Percentiles rank a stretch among this genome's conserved stretches.
Conservation (phyloP, 2,329 filamentous ascomycete species). For the Venturia effusa region DNA sequence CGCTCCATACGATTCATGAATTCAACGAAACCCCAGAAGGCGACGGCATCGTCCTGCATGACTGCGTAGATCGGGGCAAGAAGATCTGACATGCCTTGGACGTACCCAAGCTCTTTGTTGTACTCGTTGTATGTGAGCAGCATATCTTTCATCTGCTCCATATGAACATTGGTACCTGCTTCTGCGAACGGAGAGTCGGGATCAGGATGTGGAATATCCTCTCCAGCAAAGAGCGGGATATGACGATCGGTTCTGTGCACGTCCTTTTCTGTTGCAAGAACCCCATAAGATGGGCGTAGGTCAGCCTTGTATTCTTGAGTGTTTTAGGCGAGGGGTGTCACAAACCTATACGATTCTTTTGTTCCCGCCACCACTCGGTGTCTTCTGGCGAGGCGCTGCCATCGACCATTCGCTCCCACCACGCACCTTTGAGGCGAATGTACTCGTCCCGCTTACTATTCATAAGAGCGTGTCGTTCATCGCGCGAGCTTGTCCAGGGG, state of each 20-base stretch:
- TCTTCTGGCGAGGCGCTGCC: slow-evolving; percentile 69
- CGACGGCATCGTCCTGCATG: slow-evolving; percentile 91
- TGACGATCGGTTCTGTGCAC: slow-evolving; percentile 94
- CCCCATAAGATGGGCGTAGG: slow-evolving; percentile 43
- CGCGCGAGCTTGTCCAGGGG: slow-evolving; percentile 80
- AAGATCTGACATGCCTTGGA: slow-evolving; percentile 97
- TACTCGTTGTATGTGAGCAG: slow-evolving; percentile 97
- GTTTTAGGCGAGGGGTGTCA: slow-evolving; percentile 12
- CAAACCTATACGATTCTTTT: slow-evolving; percentile 85
- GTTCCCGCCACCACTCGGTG: slow-evolving; percentile 94
- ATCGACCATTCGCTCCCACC: slow-evolving; percentile 92
- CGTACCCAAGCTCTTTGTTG: slow-evolving; percentile 89
- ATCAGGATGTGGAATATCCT: slow-evolving; percentile 93
- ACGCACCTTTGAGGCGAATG: slow-evolving; percentile 81
- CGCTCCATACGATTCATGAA: slow-evolving; percentile 99
- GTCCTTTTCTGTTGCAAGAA: slow-evolving; percentile 72
- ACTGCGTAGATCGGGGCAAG: slow-evolving; percentile 94
- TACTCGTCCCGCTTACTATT: slow-evolving; percentile 88
- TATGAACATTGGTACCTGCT: slow-evolving; percentile 87
- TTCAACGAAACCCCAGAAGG: slow-evolving; percentile 90
- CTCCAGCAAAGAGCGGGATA: slow-evolving; percentile 89
- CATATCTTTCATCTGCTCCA: slow-evolving; percentile 99
- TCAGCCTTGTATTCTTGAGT: slow-evolving; percentile 24
- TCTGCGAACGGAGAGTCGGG: slow-evolving; percentile 91
- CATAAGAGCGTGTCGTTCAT: slow-evolving; percentile 73